Base-by-base conservation (phyloP, 1,284 basidiomycete species). In the Rhodotorula glutinis region DNA sequence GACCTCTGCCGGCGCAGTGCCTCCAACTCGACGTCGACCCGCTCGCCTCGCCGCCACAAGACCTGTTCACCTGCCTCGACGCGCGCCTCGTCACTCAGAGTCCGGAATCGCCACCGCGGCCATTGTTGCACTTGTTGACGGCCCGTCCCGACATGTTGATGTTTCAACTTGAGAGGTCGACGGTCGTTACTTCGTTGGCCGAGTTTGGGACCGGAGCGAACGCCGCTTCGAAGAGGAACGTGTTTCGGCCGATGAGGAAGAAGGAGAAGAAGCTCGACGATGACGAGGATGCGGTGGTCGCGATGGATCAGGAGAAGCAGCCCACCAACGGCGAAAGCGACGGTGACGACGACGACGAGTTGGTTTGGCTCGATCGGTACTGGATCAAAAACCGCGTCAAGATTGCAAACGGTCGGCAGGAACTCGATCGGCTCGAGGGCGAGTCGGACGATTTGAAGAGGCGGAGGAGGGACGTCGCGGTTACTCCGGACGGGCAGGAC, bases 361-460 rank as follows among this genome's bases (percentile, higher is more conserved):
- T 51, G 13, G 14, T 69, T 1, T 69, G 59, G 62, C 53, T 72
- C 25, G 70, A 72, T 40, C 59, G 67, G 38, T 72, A 69, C 52
- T 40, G 55, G 44, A 49, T 64, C 23, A 41, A 33, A 38, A 63
- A 60, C 44, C 49, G 62, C 16, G 38, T 40, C 0, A 38, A 40
- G 40, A 51, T 69, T 10, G 40, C 49, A 8, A 47, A 63, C 13
- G 52, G 13, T 13, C 29, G 70, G 8, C 33, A 19, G 17, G n/a
- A 25, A 21, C 23, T 58, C 27, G 25, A 17, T 2, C 14, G 19
- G 33, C 33, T 71, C 55, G 30, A 46, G 19, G 30, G 21, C 3
- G 52, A 57, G 61, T 11, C 30, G 19, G 46, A 38, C 25, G 62
- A 57, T 19, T 8, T 58, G 7, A 53, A 41, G 49, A 1, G 17